A percentile compares a stretch with the other conserved stretches of the same genome.
Conservation (phyloP, 257 asterid genomes). For the Pogostemon cablin region DNA sequence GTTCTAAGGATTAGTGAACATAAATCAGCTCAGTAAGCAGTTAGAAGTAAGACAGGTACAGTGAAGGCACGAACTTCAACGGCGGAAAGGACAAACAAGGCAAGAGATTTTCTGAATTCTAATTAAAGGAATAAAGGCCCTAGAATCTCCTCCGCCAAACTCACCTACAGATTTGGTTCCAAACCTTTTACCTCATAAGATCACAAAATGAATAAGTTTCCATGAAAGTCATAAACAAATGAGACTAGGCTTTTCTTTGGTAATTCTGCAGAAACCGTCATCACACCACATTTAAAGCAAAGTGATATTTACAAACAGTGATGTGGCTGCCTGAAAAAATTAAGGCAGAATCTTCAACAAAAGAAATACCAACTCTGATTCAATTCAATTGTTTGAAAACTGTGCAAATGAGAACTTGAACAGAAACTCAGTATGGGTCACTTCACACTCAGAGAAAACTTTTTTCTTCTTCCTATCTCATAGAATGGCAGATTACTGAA, state of each 20-base stretch:
- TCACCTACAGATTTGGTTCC: conserved; percentile 24
- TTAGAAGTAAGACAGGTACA: conserved; percentile 21
- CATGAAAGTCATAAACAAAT: neutral
- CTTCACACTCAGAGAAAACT: conserved; percentile 7
- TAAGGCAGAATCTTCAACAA: conserved; percentile 4
- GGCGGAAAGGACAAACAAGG: conserved; percentile 7
- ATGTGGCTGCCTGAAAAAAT: conserved; percentile 11
- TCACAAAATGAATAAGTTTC: neutral
- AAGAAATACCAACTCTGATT: neutral
- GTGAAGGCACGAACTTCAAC: conserved; percentile 22
- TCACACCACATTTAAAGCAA: conserved; percentile 20
- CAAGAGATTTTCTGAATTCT: conserved; percentile 24
- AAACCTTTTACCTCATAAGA: conserved; percentile 27
- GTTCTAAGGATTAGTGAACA: conserved; percentile 20
- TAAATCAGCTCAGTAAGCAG: conserved; percentile 4
- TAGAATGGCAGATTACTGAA: conserved; percentile 19
- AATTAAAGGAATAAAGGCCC: conserved; percentile 8
- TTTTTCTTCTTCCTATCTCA: neutral
- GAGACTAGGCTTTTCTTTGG: conserved; percentile 15
- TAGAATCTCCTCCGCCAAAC: conserved; percentile 10
- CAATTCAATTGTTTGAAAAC: conserved; percentile 19
- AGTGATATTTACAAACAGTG: conserved; percentile 18
- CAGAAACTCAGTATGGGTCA: conserved; percentile 17
- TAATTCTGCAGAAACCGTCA: conserved; percentile 27
- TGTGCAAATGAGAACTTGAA: conserved; percentile 16